Conservation (phyloP, 495 filamentous ascomycete species). For the Peziza echinospora region DNA sequence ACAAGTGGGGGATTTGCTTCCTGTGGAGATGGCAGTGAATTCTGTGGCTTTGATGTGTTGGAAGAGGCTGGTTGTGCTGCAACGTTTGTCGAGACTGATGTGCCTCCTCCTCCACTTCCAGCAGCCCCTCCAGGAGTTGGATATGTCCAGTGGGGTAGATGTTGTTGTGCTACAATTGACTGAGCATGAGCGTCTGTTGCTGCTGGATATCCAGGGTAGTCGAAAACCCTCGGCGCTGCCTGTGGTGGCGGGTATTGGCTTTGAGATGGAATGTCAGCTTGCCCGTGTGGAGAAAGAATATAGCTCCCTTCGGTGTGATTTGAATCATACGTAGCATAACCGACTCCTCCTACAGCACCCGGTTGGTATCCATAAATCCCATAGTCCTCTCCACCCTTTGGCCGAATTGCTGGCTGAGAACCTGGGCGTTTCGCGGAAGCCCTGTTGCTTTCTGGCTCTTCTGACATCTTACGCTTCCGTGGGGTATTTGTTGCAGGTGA, state of each 20-base stretch:
- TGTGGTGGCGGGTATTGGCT: neutral
- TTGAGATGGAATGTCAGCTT: neutral
- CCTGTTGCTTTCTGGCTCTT: conserved; percentile 25
- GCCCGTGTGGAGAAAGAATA: neutral
- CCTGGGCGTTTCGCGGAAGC: conserved; percentile 25
- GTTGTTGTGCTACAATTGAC: conserved; percentile 16
- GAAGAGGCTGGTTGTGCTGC: neutral
- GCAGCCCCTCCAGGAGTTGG: conserved; percentile 21
- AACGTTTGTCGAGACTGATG: neutral
- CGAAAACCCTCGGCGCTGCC: neutral
- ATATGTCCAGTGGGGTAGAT: conserved; percentile 15
- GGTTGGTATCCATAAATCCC: neutral
- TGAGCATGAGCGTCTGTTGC: conserved; percentile 13
- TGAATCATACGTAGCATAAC: neutral
- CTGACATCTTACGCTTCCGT: conserved; percentile 23
- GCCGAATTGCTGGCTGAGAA: conserved; percentile 18
- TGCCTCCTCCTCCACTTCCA: neutral
- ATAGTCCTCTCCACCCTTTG: conserved; percentile 10
- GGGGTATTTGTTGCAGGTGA: conserved; percentile 16
- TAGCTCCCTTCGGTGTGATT: neutral
- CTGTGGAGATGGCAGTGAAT: conserved; percentile 24
- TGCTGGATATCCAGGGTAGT: neutral
- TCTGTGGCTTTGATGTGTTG: neutral
- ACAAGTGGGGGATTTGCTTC: conserved; percentile 44
- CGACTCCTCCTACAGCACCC: neutral